Percentiles rank a stretch among this genome's conserved stretches.
These are phyloP conservation scores for Schwanniomyces pseudopolymorphus DNA, from an alignment of 805 yeast species.

Conservation along the genomic window DNA sequence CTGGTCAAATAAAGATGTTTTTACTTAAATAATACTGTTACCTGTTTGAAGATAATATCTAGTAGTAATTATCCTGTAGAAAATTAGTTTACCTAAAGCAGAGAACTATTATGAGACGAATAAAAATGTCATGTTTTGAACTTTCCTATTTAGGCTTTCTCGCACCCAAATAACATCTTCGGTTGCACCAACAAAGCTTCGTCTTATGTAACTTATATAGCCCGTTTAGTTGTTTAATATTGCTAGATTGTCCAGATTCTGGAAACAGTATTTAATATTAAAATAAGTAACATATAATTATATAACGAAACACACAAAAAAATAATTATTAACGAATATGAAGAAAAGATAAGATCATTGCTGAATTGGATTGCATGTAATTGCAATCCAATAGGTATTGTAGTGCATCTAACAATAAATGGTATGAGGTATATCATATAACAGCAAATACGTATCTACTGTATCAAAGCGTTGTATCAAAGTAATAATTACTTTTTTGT, in stretches of 20 bases:
- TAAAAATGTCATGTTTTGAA: neutral
- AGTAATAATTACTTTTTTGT: too few species aligned
- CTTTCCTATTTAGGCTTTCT: neutral
- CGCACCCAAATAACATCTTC: neutral
- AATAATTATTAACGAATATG: neutral
- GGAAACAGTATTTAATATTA: neutral
- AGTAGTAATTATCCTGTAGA: neutral
- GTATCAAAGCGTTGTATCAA: too few species aligned
- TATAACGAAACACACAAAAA: neutral
- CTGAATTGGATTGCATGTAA: neutral
- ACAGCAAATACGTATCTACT: neutral
- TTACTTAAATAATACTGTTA: neutral
- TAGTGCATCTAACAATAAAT: neutral
- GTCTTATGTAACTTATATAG: neutral
- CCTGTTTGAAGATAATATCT: neutral
- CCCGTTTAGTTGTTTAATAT: neutral
- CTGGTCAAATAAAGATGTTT: neutral
- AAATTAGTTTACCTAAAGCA: neutral
- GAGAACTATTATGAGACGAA: neutral
- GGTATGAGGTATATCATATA: neutral
- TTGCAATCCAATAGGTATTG: neutral
- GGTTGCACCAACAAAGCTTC: neutral
- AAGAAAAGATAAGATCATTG: neutral
- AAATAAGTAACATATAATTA: neutral
- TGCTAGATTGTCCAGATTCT: too few species aligned